Base-by-base conservation (phyloP, 768 basidiomycete genomes). In the Lactarius evosmus region DNA sequence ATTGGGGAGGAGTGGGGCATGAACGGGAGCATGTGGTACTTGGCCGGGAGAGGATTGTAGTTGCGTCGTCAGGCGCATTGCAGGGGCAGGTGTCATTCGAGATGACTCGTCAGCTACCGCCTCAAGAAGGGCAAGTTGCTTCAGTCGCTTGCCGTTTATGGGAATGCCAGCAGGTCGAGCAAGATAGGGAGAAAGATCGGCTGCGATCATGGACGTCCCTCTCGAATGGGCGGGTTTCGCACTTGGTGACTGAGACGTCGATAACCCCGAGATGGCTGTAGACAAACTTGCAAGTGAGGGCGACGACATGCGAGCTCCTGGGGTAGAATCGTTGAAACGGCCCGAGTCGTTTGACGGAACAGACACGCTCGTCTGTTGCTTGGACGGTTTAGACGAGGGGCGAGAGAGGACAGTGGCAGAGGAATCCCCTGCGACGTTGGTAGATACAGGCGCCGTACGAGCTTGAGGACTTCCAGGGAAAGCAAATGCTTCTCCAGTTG, bases 31-130 rank as follows among this genome's bases (percentile, higher is more conserved):
- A 25, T 34, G 54, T 12, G 55, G 58, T 30, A 58, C n/a, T 38
- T 44, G 56, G 11, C 44, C 30, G 9, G 59, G 38, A n/a, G 54
- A 27, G 12, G 36, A 54, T 17, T 46, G 55, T 33, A 46, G 12
- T 22, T 62, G 56, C 22, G 51, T 56, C 27, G 19, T 19, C 29
- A 41, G 32, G 30, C 22, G 55, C 33, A 49, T 83, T 30, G 69
- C 57, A 3, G 68, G 52, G 17, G 61, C 66, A 4, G 69, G 79
- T 29, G 83, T 80, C 79, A 86, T 80, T 64, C 81, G 79, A 7
- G 85, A 86, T 5, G 90, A 89, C 72, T 92, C 89, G 69, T 86
- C 84, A 0, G 85, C 88, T 38, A 91, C 84, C 16, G 83, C 78
- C 71, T 91, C 88, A 12, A 90, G 76, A 63, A 91, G 77, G 2